Percentiles rank a stretch among this genome's conserved stretches.
Conservation (phyloP, 176 grass and related monocot species). For the Coix lacrymajobi region DNA sequence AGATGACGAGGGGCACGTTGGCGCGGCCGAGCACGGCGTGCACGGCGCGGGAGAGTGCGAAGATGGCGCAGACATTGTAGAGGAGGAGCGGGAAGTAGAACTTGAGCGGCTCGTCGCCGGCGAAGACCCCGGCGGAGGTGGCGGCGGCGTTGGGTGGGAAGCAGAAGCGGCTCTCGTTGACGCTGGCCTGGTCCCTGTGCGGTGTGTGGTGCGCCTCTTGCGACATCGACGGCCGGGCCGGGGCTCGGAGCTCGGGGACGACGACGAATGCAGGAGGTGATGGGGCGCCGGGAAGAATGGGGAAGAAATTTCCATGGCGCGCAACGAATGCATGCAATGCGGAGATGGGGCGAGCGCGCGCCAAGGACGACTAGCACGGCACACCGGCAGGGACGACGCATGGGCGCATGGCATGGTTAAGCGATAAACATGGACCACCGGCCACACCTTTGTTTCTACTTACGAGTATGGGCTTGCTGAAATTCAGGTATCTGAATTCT, state of each 20-base stretch:
- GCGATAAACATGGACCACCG: slow-evolving; percentile 37
- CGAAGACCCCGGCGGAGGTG: slow-evolving; percentile 63
- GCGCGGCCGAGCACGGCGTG: slow-evolving; percentile 32
- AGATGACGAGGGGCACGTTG: slow-evolving; percentile 55
- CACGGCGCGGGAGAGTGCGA: slow-evolving; percentile 34
- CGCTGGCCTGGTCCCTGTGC: not conserved
- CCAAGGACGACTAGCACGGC: not conserved
- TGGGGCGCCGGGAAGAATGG: not conserved
- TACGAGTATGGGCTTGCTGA: too few relatives aligned
- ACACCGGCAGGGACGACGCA: not conserved
- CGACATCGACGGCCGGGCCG: slow-evolving; percentile 24
- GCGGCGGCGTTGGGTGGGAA: slow-evolving; percentile 28
- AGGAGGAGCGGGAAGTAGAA: slow-evolving; percentile 73
- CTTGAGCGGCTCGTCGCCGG: slow-evolving; percentile 77
- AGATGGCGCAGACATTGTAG: slow-evolving; percentile 53
- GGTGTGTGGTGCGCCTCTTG: not conserved
- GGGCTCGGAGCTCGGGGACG: not conserved
- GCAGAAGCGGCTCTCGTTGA: slow-evolving; percentile 38
- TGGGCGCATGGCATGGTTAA: not conserved
- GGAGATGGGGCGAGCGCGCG: not conserved
- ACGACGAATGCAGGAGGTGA: too few relatives aligned
- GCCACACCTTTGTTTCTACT: not conserved
- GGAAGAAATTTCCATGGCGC: slow-evolving; percentile 3
- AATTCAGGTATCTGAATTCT: too few relatives aligned
- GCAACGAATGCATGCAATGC: not conserved